These are phyloP conservation scores for Camellia lanceoleosa DNA, from an alignment of 148 eudicot genomes.

Conservation along the genomic window DNA sequence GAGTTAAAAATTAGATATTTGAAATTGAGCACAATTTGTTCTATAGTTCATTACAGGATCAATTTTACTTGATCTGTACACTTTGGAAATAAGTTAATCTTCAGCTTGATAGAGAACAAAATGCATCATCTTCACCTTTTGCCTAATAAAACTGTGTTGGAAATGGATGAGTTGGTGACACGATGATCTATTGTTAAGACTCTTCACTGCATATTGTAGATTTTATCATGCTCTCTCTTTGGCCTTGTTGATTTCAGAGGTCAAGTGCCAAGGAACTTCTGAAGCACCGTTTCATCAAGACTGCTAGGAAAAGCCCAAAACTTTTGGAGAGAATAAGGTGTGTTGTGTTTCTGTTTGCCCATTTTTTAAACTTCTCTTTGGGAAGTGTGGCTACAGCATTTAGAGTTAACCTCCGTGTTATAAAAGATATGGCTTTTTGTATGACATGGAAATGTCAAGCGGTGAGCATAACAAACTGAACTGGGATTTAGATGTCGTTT, in stretches of 20 bases:
- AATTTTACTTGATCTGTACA: not conserved
- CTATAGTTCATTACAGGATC: not conserved
- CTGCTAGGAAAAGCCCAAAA: slow-evolving; percentile 80
- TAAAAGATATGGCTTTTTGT: not conserved
- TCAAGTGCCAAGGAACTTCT: slow-evolving; percentile 92
- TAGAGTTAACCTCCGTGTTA: not conserved
- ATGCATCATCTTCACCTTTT: not conserved
- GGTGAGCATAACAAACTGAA: not conserved
- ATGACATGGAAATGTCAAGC: not conserved
- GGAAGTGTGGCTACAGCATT: not conserved
- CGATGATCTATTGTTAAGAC: not conserved
- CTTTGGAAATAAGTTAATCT: not conserved
- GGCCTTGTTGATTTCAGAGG: slow-evolving; percentile 53
- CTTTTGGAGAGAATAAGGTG: slow-evolving; percentile 96
- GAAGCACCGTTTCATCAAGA: slow-evolving; percentile 82
- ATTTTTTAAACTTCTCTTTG: not conserved
- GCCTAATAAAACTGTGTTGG: not conserved
- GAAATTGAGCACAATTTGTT: too few species aligned
- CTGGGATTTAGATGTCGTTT: not conserved
- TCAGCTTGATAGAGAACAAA: not conserved
- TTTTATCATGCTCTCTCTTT: not conserved
- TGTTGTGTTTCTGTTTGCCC: slow-evolving; percentile 7
- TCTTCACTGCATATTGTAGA: not conserved
- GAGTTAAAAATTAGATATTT: too few species aligned
- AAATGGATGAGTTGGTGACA: not conserved